phyloP scores from a whole-genome alignment of 805 yeast species.

The Wickerhamomyces strasburgensis region DNA sequence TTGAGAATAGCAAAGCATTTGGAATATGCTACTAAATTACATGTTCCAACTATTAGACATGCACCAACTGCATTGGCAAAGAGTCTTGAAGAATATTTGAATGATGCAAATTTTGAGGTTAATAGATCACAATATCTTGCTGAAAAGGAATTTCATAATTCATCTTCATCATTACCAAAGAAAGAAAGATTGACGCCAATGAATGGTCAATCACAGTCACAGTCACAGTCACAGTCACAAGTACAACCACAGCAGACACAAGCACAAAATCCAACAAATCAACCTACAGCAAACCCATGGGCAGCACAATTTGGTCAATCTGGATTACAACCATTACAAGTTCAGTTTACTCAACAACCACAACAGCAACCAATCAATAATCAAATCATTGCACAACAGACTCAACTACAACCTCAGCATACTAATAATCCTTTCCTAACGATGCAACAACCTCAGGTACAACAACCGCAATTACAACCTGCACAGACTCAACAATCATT shows the following conservation, averaged over 20 bases:
- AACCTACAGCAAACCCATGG: slow-evolving; percentile 15
- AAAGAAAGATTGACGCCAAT: too few species aligned
- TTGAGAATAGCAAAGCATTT: slow-evolving; percentile 85
- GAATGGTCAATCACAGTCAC: slow-evolving; percentile 1
- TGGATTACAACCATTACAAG: slow-evolving; percentile 13
- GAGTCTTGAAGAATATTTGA: slow-evolving; percentile 81
- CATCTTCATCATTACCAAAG: slow-evolving; percentile 2
- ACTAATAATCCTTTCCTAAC: slow-evolving; percentile 20
- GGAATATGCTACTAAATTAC: slow-evolving; percentile 80
- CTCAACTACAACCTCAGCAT: slow-evolving; percentile 13
- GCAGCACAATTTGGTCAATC: slow-evolving; percentile 12
- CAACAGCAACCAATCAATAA: slow-evolving; percentile 13
- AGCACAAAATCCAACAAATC: slow-evolving; percentile 1
- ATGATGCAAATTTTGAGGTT: slow-evolving; percentile 78
- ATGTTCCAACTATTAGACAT: slow-evolving; percentile 93
- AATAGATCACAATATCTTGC: slow-evolving; percentile 74
- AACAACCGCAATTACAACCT: slow-evolving; percentile 8
- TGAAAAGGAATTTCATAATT: slow-evolving; percentile 46
- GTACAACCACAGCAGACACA: slow-evolving; percentile 17
- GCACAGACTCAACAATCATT: too few species aligned
- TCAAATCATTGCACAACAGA: slow-evolving; percentile 7
- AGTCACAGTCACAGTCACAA: slow-evolving; percentile 12
- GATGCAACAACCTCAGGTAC: slow-evolving; percentile 17
- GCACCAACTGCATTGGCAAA: slow-evolving; percentile 92
- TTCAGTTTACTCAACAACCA: slow-evolving; percentile 13